These are phyloP conservation scores for maize (Zea mays) DNA, from an alignment of 176 grass and related monocot species.

Conservation along the genomic window Zm-B73-REFERENCE-NAM-5.0 NC_050101.1:98281001-98281500, in stretches of 20 bases:
- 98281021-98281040: too few relatives aligned
- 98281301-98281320: constrained; percentile 29
- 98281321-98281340: constrained; percentile 19
- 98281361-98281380: constrained; percentile 40
- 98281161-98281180: too few relatives aligned
- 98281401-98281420: constrained; percentile 36
- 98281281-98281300: constrained; percentile 33
- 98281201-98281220: too few relatives aligned
- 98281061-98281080: background rate
- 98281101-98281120: too few relatives aligned
- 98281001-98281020: background rate
- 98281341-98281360: constrained; percentile 5
- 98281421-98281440: constrained; percentile 50
- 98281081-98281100: too few relatives aligned
- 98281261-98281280: constrained; percentile 38
- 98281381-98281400: constrained; percentile 32
- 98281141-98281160: too few relatives aligned
- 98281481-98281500: constrained; percentile 42
- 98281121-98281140: too few relatives aligned
- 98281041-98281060: constrained; percentile 5
- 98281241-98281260: background rate
- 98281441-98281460: constrained; percentile 25
- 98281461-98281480: constrained; percentile 49
- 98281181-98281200: too few relatives aligned
- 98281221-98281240: too few relatives aligned